phyloP scores from a whole-genome alignment of 257 asterid genomes.

The Ilex asprella region DNA sequence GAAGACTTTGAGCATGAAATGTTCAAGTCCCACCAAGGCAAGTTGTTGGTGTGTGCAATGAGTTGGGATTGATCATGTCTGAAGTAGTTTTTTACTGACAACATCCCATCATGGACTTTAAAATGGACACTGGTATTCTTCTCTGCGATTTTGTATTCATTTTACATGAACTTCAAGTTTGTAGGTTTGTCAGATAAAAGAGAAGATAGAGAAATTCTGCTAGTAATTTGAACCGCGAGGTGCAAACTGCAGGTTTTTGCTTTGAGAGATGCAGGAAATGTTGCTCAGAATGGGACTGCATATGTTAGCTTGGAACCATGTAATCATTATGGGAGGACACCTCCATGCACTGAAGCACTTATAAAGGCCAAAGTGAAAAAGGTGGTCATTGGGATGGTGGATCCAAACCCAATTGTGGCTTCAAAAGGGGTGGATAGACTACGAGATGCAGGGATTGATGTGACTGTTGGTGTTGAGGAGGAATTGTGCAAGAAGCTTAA shows the following conservation, averaged over 20 bases:
- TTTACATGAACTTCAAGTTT: not conserved
- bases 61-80: too few species aligned
- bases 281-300: constrained; percentile 77
- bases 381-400: constrained; percentile 94
- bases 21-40: too few species aligned
- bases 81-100: too few species aligned
- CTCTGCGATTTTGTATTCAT: too few species aligned
- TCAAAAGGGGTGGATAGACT: constrained; percentile 66
- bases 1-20: too few species aligned
- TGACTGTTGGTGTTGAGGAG: constrained; percentile 76
- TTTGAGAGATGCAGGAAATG: constrained; percentile 76
- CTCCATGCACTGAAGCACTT: constrained; percentile 89
- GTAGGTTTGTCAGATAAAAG: too few species aligned
- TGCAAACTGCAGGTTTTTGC: constrained; percentile 66
- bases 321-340: constrained; percentile 93
- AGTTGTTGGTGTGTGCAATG: too few species aligned
- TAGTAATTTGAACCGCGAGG: not conserved
- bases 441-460: constrained; percentile 74
- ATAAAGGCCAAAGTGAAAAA: constrained; percentile 72
- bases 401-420: constrained; percentile 87
- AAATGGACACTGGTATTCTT: too few species aligned
- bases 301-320: constrained; percentile 95
- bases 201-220: not conserved
- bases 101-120: too few species aligned
- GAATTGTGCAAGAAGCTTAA: constrained; percentile 67